A percentile compares a stretch with the other conserved stretches of the same genome.
phyloP scores from a whole-genome alignment of 2,329 filamentous ascomycete species.

The Fusarium graminum region DNA sequence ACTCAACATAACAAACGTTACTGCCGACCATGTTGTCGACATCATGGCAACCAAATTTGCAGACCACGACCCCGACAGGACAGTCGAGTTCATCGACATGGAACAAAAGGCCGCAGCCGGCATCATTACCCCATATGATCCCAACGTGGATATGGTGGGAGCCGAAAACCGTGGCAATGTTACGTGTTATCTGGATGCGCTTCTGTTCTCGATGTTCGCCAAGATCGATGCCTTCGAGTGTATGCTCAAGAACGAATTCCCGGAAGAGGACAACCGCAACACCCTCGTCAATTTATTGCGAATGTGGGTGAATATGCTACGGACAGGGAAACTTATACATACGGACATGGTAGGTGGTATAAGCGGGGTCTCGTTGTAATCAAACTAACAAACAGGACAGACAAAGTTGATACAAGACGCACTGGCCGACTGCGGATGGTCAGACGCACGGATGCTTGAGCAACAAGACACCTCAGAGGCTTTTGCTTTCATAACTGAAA shows the following conservation, averaged over 20 bases:
- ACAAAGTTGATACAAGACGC: slow-evolving; percentile 86
- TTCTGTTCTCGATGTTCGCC: slow-evolving; percentile 96
- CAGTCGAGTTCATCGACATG: slow-evolving; percentile 80
- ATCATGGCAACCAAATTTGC: slow-evolving; percentile 73
- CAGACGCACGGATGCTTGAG: slow-evolving; percentile 78
- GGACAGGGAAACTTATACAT: slow-evolving; percentile 86
- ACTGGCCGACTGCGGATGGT: slow-evolving; percentile 88
- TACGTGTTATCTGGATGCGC: slow-evolving; percentile 93
- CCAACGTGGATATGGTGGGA: slow-evolving; percentile 79
- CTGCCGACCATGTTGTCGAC: slow-evolving; percentile 69
- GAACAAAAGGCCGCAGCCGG: slow-evolving; percentile 86
- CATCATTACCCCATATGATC: slow-evolving; percentile 79
- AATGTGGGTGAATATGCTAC: slow-evolving; percentile 93
- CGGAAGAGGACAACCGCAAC: slow-evolving; percentile 73
- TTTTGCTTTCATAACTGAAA: slow-evolving; percentile 94
- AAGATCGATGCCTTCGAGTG: slow-evolving; percentile 91
- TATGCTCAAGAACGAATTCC: slow-evolving; percentile 85
- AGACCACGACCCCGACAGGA: slow-evolving; percentile 77
- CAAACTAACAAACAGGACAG: slow-evolving; percentile 59
- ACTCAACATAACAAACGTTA: slow-evolving; percentile 61
- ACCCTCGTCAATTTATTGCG: slow-evolving; percentile 83
- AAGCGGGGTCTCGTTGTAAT: neutral
- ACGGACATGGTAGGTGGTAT: slow-evolving; percentile 77
- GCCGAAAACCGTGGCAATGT: slow-evolving; percentile 88
- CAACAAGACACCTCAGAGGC: slow-evolving; percentile 98